Conservation (phyloP, 495 filamentous ascomycete genomes). For the Penicillium samsonianum region DNA sequence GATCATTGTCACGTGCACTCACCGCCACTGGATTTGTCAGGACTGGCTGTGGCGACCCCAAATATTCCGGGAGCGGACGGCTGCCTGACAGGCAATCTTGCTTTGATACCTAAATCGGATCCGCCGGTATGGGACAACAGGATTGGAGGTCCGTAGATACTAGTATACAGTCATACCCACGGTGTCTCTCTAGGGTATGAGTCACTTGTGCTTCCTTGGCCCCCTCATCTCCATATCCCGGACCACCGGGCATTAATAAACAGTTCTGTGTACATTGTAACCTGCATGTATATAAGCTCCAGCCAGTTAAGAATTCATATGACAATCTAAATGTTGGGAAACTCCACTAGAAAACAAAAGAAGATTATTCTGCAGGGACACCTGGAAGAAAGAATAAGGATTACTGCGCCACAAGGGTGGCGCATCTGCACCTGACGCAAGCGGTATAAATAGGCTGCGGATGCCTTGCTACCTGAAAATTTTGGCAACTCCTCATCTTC, state of each 20-base stretch:
- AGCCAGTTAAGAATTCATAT: constrained; percentile 10
- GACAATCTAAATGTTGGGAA: constrained; percentile 13
- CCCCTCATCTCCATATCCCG: constrained; percentile 2
- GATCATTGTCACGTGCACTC: background rate
- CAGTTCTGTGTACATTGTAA: constrained; percentile 5
- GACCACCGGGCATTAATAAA: constrained; percentile 2
- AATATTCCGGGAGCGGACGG: background rate
- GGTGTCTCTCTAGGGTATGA: constrained; percentile 5
- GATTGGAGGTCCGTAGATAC: constrained; percentile 3
- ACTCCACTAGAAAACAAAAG: constrained; percentile 13
- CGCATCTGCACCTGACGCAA: constrained; percentile 7
- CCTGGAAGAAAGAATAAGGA: background rate
- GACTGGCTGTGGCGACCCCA: constrained; percentile 3
- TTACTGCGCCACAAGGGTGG: constrained; percentile 18
- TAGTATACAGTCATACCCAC: constrained; percentile 6
- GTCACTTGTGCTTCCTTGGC: constrained; percentile 11
- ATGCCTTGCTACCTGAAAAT: constrained; percentile 41
- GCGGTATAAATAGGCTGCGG: constrained; percentile 20
- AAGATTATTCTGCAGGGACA: constrained; percentile 9
- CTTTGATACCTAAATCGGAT: constrained; percentile 13
- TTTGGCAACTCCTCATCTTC: constrained; percentile 30
- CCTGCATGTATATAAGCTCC: constrained; percentile 18
- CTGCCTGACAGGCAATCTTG: constrained; percentile 13
- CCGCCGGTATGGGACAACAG: background rate
- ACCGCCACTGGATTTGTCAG: constrained; percentile 15